Conservation (phyloP, 257 asterid genomes). For the Solanum phureja region DNA sequence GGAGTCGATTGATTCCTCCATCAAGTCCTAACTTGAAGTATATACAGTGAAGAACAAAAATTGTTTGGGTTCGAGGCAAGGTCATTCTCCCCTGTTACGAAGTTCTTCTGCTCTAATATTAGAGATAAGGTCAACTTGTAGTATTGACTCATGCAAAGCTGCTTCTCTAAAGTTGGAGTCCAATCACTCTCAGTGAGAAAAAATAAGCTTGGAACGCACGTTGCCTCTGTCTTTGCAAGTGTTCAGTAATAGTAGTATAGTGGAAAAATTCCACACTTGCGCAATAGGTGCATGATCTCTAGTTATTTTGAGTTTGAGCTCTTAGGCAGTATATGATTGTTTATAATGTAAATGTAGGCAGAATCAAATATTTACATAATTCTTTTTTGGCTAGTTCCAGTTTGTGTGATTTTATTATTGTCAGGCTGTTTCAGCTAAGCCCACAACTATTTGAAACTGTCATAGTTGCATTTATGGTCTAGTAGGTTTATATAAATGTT, state of each 20-base stretch:
- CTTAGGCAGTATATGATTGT: neutral
- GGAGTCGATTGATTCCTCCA: neutral
- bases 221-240: neutral
- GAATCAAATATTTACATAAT: neutral
- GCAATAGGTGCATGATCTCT: neutral
- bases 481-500: neutral
- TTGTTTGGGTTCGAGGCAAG: neutral
- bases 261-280: neutral
- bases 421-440: neutral
- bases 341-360: neutral
- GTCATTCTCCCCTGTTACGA: neutral
- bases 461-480: neutral
- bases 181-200: neutral
- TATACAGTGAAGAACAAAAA: neutral
- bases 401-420: neutral
- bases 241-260: neutral
- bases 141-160: neutral
- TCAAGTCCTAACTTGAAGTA: neutral
- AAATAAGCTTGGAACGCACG: neutral
- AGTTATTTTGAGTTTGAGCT: neutral
- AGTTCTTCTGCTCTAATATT: neutral
- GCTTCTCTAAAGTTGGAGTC: neutral
- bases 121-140: neutral
- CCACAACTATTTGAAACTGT: neutral
- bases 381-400: neutral